Percentiles rank a stretch among this genome's conserved stretches.
Evolutionary conservation across 768 basidiomycete genomes (phyloP).

Genomic region (Leccinum broughii): DNA sequence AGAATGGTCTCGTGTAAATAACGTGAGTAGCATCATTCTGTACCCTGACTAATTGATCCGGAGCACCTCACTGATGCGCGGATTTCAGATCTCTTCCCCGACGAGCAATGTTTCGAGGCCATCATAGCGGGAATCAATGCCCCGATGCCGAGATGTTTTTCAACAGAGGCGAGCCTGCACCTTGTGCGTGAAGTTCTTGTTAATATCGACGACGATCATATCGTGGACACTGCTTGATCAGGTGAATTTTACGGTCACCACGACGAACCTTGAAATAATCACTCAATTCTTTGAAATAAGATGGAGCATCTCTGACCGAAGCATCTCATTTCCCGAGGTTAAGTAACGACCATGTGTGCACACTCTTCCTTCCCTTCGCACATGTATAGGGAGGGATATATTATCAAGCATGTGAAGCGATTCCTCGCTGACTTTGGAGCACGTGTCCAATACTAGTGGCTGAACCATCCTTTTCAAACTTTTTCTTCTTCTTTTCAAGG

Average conservation of each 20-base stretch:
- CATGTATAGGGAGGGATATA: slow-evolving; percentile 9
- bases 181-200: not conserved
- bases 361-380: not conserved
- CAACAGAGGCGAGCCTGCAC: slow-evolving; percentile 44
- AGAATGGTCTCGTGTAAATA: slow-evolving; percentile 60
- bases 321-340: not conserved
- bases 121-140: slow-evolving; percentile 54
- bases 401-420: not conserved
- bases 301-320: not conserved
- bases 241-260: slow-evolving; percentile 59
- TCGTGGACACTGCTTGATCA: slow-evolving; percentile 6
- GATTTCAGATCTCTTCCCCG: slow-evolving; percentile 38
- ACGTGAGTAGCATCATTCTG: slow-evolving; percentile 37
- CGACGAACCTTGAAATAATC: slow-evolving; percentile 51
- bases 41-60: not conserved
- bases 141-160: slow-evolving; percentile 48
- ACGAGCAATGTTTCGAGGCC: slow-evolving; percentile 60
- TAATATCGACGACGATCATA: not conserved
- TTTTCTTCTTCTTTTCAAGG: slow-evolving; percentile 2
- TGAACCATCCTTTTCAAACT: no score
- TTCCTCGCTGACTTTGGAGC: not conserved
- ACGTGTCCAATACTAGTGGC: not conserved
- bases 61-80: not conserved
- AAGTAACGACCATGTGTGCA: not conserved
- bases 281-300: slow-evolving; percentile 45